A percentile compares a stretch with the other conserved stretches of the same genome.
Conservation (phyloP, 1,284 basidiomycete species). For the Cerrena zonata region DNA sequence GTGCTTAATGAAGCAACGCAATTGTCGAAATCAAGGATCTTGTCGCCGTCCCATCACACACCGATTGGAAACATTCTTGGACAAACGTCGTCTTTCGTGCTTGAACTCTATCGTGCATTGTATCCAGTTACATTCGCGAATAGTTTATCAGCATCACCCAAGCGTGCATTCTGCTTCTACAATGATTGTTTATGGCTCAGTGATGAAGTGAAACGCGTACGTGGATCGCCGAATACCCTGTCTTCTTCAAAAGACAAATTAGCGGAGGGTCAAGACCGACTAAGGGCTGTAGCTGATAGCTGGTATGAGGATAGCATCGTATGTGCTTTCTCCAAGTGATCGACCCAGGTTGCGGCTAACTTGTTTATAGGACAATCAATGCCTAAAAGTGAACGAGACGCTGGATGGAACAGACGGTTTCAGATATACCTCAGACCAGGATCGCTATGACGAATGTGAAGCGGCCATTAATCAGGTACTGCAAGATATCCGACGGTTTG, state of each 20-base stretch:
- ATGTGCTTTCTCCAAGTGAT: constrained; percentile 25
- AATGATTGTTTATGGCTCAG: constrained; percentile 81
- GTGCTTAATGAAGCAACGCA: constrained; percentile 55
- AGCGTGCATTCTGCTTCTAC: constrained; percentile 71
- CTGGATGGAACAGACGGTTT: constrained; percentile 70
- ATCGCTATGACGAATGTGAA: constrained; percentile 76
- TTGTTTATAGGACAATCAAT: constrained; percentile 37
- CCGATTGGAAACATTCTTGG: constrained; percentile 50
- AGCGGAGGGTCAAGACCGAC: constrained; percentile 41
- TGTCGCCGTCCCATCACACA: constrained; percentile 28
- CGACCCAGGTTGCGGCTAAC: background rate
- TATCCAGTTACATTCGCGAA: constrained; percentile 67
- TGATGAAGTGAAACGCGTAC: constrained; percentile 40
- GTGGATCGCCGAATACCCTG: constrained; percentile 21
- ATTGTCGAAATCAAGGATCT: constrained; percentile 50
- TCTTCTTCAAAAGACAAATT: constrained; percentile 40
- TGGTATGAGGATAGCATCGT: constrained; percentile 68
- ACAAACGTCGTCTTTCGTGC: constrained; percentile 58
- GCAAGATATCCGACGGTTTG: constrained; percentile 60
- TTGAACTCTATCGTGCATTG: constrained; percentile 80
- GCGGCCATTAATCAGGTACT: constrained; percentile 63
- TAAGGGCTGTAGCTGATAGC: constrained; percentile 54
- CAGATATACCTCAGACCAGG: constrained; percentile 65
- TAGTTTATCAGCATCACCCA: constrained; percentile 48
- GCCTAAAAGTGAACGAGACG: constrained; percentile 35